Evolutionary conservation across 228 moss, liverwort and hornwort species (phyloP), one percentile per base, ranked within the genome.

Genomic region (Sphagnum fallax): DNA sequence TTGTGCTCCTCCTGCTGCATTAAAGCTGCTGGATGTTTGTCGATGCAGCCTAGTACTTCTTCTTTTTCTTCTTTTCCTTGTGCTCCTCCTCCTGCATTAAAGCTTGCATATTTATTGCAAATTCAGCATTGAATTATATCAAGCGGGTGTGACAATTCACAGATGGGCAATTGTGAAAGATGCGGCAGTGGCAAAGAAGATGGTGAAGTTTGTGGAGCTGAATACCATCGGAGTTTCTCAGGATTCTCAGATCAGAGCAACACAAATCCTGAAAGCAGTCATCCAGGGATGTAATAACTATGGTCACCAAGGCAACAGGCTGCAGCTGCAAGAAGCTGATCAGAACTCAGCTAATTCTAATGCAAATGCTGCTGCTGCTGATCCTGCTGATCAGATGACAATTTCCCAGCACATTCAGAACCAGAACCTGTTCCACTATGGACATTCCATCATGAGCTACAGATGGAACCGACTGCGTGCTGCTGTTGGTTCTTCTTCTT

Each of bases 131-230:
- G 32, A 32, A 32, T 32, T 32, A 32, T 32, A 32, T 32, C 32
- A 32, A 32, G 32, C 32, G 2, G 32, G 32, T 32, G 32, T 32
- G 32, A 32, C 32, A 32, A 32, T 70, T 65, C 75, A 68, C 76
- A 96, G 96, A 64, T 97, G 97, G 97, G 97, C 97, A 53, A 89
- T 97, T 65, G 82, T 97, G 61, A 93, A 85, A 69, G 97, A 97
- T 67, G 75, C 80, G 73, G 75, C 49, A 7, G 85, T 90, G 62
- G 97, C 97, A 6, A 83, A 82, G 77, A 88, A 86, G 77, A 91
- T 97, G 90, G 75, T 81, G 6, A 90, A 88, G 32, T 97, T 91
- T 57, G 73, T 97, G 13, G 91, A 88, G 74, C 72, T 97, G 50
- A 90, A 93, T 50, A 90, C 93, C 2, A 93, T 97, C 10, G 97